Evolutionary conservation across 176 grass and related monocot genomes (phyloP).

Genomic region (Cenchrus purpureus): DNA sequence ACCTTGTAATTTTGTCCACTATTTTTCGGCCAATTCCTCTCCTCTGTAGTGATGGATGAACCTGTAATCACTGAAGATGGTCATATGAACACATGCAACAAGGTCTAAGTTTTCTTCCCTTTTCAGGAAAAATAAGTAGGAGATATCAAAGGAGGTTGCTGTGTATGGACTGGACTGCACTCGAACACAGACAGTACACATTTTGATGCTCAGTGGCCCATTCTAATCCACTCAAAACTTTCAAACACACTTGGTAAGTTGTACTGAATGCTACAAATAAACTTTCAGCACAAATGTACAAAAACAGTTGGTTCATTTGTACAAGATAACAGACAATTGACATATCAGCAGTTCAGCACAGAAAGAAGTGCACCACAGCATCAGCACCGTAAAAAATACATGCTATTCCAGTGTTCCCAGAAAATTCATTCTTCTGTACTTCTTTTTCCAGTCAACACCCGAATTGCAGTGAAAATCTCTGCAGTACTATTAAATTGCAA

Average conservation of each 20-base stretch:
- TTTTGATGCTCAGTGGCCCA: not conserved
- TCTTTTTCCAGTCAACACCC: not conserved
- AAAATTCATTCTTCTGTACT: not conserved
- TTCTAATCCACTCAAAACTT: slow-evolving; percentile 24
- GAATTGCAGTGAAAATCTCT: not conserved
- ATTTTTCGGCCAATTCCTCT: slow-evolving; percentile 89
- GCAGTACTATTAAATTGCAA: not conserved
- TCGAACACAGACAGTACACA: not conserved
- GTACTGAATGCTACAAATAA: not conserved
- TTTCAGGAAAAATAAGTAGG: not conserved
- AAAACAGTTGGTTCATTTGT: slow-evolving; percentile 5
- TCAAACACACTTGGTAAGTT: not conserved
- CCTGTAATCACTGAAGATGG: slow-evolving; percentile 83
- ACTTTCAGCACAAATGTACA: not conserved
- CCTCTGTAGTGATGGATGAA: slow-evolving; percentile 74
- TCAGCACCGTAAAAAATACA: not conserved
- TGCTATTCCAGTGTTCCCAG: too few species aligned
- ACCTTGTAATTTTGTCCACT: slow-evolving; percentile 83
- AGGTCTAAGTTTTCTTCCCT: not conserved
- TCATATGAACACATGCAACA: slow-evolving; percentile 47
- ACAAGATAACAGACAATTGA: slow-evolving; percentile 11
- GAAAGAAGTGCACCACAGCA: not conserved
- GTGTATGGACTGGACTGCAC: not conserved
- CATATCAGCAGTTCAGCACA: not conserved
- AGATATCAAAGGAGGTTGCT: not conserved